These are phyloP conservation scores for Ceratobasidium sp. DNA, from an alignment of 1,284 basidiomycete species.

Conservation along the genomic window DNA sequence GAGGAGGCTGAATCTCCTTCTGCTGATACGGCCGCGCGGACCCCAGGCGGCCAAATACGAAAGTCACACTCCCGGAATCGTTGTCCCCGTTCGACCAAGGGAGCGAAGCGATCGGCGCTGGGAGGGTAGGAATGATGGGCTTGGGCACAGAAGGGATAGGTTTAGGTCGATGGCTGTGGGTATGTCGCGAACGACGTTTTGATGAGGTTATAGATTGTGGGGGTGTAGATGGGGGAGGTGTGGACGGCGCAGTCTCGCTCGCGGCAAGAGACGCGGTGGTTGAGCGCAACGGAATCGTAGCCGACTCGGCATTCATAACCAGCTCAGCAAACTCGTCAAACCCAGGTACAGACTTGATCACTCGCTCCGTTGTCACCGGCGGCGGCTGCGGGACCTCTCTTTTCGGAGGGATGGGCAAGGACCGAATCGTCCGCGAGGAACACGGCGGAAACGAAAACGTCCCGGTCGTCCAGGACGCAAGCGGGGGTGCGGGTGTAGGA, in stretches of 20 bases:
- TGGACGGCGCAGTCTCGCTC: no score
- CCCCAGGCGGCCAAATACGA: conserved; percentile 30
- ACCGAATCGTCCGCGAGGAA: conserved; percentile 5
- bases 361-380: conserved; percentile 1
- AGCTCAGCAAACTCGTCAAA: conserved; percentile 38
- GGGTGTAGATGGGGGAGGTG: not conserved
- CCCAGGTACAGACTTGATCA: conserved; percentile 10
- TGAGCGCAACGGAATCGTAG: not conserved
- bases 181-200: no score
- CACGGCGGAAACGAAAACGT: conserved; percentile 34
- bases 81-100: conserved; percentile 16
- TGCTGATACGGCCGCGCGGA: conserved; percentile 10
- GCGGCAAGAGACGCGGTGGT: no score
- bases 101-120: conserved; percentile 1
- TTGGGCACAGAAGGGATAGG: not conserved
- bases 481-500: not conserved
- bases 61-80: conserved; percentile 23
- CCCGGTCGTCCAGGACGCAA: conserved; percentile 14
- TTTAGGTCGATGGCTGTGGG: no score
- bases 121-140: not conserved
- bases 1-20: not conserved
- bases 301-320: conserved; percentile 10
- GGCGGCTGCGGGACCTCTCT: not conserved
- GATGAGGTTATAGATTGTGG: no score
- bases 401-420: conserved; percentile 12